These are phyloP conservation scores for Phytophthora agathidicida DNA, from an alignment of 352 stramenopile species.

Conservation along the genomic window DNA sequence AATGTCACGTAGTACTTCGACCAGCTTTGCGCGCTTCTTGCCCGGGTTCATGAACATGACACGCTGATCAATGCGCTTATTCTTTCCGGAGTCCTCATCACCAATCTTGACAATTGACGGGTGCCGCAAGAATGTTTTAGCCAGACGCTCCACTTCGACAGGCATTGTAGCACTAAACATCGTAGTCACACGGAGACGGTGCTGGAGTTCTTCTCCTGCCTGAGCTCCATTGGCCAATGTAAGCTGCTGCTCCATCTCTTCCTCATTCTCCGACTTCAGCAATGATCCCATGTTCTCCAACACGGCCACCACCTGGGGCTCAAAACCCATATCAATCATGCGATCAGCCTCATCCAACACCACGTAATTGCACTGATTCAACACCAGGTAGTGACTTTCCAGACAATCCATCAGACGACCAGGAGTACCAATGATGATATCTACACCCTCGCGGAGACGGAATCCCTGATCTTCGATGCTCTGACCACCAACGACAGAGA, in stretches of 20 bases:
- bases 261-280: constrained; percentile 97
- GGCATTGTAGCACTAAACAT: constrained; percentile 99
- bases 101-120: constrained; percentile 98
- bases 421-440: constrained; percentile 99
- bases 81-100: constrained; percentile 97
- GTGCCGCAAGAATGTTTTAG: constrained; percentile 96
- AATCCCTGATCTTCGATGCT: constrained; percentile 97
- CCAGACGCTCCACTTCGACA: constrained; percentile 96
- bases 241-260: constrained; percentile 95
- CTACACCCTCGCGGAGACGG: constrained; percentile 94
- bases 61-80: constrained; percentile 97
- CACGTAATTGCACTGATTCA: constrained; percentile 99
- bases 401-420: constrained; percentile 98
- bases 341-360: constrained; percentile 99
- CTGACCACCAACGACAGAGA: constrained; percentile 94
- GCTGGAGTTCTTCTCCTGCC: constrained; percentile 42
- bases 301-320: constrained; percentile 95
- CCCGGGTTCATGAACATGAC: constrained; percentile 93
- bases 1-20: constrained; percentile 89
- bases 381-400: constrained; percentile 97
- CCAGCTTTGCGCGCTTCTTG: constrained; percentile 92
- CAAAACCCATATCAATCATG: constrained; percentile 98
- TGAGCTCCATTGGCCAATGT: constrained; percentile 56
- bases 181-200: constrained; percentile 87
- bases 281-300: constrained; percentile 97